Conservation (phyloP, 2,329 filamentous ascomycete genomes). For the Fusarium sp. region DNA sequence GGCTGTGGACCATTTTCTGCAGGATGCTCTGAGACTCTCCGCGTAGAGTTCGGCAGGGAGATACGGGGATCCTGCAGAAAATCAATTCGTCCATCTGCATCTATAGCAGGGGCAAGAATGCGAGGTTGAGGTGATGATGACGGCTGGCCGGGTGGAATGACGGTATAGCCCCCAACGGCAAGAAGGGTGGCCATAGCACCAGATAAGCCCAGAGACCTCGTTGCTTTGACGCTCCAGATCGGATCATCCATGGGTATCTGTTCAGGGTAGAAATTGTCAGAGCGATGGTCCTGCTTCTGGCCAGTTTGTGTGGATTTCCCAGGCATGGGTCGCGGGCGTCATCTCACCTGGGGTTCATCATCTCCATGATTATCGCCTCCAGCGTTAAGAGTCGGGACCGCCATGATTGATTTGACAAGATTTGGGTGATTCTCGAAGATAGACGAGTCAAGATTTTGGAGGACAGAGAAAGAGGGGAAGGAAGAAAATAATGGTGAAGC, state of each 20-base stretch:
- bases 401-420: neutral
- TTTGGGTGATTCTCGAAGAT: neutral
- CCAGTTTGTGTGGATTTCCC: neutral
- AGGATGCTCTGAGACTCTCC: neutral
- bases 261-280: neutral
- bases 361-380: neutral
- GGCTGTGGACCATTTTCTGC: neutral
- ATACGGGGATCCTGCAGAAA: neutral
- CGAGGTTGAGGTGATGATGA: neutral
- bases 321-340: neutral
- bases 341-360: neutral
- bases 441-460: neutral
- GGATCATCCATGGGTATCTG: neutral
- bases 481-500: neutral
- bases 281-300: neutral
- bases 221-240: neutral
- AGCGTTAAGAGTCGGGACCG: neutral
- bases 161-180: neutral
- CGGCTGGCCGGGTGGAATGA: neutral
- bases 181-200: neutral
- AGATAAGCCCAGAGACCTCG: neutral
- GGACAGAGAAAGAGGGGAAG: neutral
- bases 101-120: neutral
- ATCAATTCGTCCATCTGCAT: neutral
- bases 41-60: neutral